Evolutionary conservation across 129 eudicot species (phyloP), one percentile per base, ranked within the genome.

Genomic region (Calendula officinalis): DNA sequence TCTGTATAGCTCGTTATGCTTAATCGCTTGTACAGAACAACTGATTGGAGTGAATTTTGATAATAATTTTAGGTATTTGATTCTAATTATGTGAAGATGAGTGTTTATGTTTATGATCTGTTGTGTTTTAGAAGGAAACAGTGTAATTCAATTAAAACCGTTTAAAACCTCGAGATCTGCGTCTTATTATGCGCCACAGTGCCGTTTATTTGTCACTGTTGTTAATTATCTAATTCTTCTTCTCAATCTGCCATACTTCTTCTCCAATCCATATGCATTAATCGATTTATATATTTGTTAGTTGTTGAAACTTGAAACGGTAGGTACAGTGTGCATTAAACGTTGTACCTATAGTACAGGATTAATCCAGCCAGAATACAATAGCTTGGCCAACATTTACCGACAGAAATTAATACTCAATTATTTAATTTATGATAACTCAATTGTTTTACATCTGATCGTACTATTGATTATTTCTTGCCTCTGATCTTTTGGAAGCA

Each of bases 131-230:
- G 37, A 12, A 4, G 11, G 17, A 50, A 56, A 6, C 11, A 7
- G 15, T 54, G 72, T n/a, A 7, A 44, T 61, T 39, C 48, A 27
- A 41, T 37, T 43, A n/a, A 43, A 16, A 32, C 11, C 39, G 55
- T 6, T 14, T 15, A 37, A 35, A 57, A 32, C 62, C 44, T 74
- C 66, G 62, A 74, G 73, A 74, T 74, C 78, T 66, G 61, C 55
- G 78, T 51, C 40, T 34, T 16, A 1, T 47, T 10, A 30, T 50
- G 39, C 11, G 27, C 62, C 40, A 66, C 16, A 66, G 56, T 58
- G 49, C 73, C 78, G 73, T 74, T 74, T 57, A 57, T 74, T 66
- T 74, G 78, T 65, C 60, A 43, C 39, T 72, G 62, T 40, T 61
- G 6, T 33, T 63, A 3, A 22, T 72, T 64, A 64, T 64, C 66